phyloP scores from a whole-genome alignment of 345 rosid genomes.

The Litchi chinensis region DNA sequence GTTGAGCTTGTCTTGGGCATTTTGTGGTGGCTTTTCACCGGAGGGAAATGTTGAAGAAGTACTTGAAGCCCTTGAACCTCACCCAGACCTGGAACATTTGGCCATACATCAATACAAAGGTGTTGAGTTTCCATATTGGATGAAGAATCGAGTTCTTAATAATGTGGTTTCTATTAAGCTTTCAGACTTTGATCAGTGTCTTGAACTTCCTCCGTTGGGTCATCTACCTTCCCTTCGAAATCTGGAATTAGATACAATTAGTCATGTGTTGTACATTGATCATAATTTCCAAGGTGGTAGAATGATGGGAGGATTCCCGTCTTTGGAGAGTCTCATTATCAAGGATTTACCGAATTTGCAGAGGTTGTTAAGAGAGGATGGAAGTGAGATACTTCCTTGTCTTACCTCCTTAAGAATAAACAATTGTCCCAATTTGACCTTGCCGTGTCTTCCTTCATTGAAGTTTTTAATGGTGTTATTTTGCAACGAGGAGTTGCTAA shows the following conservation, averaged over 20 bases:
- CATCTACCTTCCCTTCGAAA: not conserved
- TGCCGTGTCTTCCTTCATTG: not conserved
- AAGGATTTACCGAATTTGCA: not conserved
- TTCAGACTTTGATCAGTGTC: not conserved
- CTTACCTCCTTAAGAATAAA: not conserved
- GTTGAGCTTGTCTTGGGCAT: conserved; percentile 6
- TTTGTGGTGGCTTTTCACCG: not conserved
- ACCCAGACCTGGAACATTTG: not conserved
- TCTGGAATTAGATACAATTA: not conserved
- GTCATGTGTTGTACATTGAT: not conserved
- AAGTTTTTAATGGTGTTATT: too few relatives aligned
- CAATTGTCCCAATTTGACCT: not conserved
- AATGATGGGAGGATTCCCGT: not conserved
- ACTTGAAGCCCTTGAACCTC: conserved; percentile 16
- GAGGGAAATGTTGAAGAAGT: conserved; percentile 12
- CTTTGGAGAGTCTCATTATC: not conserved
- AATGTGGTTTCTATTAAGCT: not conserved
- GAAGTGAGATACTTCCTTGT: not conserved
- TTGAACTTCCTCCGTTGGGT: not conserved
- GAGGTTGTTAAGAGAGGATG: not conserved
- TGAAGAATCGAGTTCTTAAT: not conserved
- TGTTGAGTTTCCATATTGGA: not conserved
- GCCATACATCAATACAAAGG: not conserved
- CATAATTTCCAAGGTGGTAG: not conserved
- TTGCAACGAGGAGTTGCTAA: too few relatives aligned